phyloP scores from a whole-genome alignment of 2,329 filamentous ascomycete genomes.

The Pyrenophora seminiperda region DNA sequence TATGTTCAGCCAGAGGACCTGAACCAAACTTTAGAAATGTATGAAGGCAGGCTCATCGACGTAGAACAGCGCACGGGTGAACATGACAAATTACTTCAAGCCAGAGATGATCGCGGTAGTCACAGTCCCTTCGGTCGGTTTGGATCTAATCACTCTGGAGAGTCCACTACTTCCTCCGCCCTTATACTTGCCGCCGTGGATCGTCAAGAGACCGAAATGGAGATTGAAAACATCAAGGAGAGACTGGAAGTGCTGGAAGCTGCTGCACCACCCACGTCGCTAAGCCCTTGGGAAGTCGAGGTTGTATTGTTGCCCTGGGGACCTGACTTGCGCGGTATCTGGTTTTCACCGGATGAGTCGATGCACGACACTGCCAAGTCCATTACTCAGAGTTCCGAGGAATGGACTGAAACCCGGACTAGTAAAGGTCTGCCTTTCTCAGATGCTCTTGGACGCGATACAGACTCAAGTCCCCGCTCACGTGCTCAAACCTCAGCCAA shows the following conservation, averaged over 20 bases:
- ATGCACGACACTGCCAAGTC: conserved; percentile 43
- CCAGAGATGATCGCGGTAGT: conserved; percentile 38
- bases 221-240: conserved; percentile 56
- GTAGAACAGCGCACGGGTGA: conserved; percentile 63
- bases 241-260: conserved; percentile 62
- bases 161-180: conserved; percentile 48
- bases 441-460: conserved; percentile 20
- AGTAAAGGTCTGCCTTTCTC: conserved; percentile 9
- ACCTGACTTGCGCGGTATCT: conserved; percentile 58
- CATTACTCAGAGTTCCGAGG: conserved; percentile 52
- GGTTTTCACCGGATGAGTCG: conserved; percentile 54
- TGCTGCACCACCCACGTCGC: conserved; percentile 62
- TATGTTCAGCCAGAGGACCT: conserved; percentile 70
- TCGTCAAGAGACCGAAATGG: conserved; percentile 48
- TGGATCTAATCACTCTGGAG: conserved; percentile 46
- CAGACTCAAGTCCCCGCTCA: conserved; percentile 32
- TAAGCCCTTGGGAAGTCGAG: conserved; percentile 73
- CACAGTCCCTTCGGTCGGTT: conserved; percentile 41
- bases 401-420: conserved; percentile 52
- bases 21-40: conserved; percentile 68
- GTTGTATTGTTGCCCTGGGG: conserved; percentile 77
- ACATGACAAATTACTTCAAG: conserved; percentile 44
- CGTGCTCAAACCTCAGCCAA: conserved; percentile 15
- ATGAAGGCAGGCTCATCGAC: conserved; percentile 71
- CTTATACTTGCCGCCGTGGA: conserved; percentile 45